Conservation (phyloP, 139 green algal genomes). For the Edaphochlamys debaryana region DNA sequence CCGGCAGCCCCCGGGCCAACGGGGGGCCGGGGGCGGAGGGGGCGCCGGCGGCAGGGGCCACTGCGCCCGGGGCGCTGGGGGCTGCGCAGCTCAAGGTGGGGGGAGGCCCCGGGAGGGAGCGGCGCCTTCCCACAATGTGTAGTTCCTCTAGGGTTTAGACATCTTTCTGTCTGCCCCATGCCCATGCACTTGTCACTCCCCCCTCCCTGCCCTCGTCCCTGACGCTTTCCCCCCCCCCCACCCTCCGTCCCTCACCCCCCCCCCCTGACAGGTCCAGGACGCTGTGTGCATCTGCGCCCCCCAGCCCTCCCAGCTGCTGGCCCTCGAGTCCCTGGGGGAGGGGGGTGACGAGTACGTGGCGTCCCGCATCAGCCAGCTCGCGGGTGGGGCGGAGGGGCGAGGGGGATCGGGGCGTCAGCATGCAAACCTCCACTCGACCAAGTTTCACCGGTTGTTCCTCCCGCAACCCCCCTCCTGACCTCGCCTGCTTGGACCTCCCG, state of each 20-base stretch:
- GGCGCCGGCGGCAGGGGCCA: background rate
- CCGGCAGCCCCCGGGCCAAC: background rate
- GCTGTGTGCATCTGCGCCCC: slow-evolving; percentile 91
- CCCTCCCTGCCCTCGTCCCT: no score
- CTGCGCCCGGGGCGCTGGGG: slow-evolving; percentile 16
- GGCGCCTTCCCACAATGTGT: no score
- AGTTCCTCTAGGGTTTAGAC: no score
- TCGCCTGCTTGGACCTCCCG: no score
- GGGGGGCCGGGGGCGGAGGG: background rate
- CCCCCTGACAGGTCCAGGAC: slow-evolving; percentile 77
- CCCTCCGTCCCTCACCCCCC: background rate
- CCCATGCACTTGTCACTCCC: background rate
- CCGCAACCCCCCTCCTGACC: no score
- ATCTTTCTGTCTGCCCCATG: no score
- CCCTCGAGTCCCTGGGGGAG: slow-evolving; percentile 67
- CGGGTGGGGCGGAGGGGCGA: background rate
- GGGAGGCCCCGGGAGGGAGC: no score
- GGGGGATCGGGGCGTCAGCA: background rate
- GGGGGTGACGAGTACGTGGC: slow-evolving; percentile 70
- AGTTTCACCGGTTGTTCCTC: no score
- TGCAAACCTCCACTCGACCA: no score
- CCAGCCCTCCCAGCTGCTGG: slow-evolving; percentile 79
- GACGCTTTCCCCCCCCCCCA: background rate
- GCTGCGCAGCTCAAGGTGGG: slow-evolving; percentile 42
- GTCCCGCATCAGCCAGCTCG: slow-evolving; percentile 7